Conservation (phyloP, 2,329 filamentous ascomycete genomes). For the Xylaria sp. region DNA sequence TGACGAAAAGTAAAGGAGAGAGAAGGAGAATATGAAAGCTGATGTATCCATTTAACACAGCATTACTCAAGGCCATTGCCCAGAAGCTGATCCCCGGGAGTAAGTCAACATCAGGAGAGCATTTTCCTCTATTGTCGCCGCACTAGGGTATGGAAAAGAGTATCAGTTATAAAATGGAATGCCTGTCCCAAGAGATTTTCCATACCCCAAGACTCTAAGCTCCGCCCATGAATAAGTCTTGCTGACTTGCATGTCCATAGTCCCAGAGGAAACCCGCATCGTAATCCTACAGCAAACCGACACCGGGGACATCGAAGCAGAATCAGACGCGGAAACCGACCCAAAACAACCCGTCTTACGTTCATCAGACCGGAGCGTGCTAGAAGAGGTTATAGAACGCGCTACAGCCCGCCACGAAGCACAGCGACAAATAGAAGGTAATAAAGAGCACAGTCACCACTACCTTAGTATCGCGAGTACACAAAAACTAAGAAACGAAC, state of each 20-base stretch:
- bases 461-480: not conserved
- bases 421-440: constrained; percentile 70
- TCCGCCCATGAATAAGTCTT: not conserved
- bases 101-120: constrained; percentile 26
- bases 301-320: constrained; percentile 50
- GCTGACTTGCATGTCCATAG: constrained; percentile 26
- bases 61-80: constrained; percentile 78
- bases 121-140: not conserved
- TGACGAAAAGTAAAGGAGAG: not conserved
- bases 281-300: constrained; percentile 77
- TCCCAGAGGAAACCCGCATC: constrained; percentile 73
- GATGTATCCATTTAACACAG: constrained; percentile 52
- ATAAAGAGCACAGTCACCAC: constrained; percentile 30
- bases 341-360: constrained; percentile 33
- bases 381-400: constrained; percentile 75
- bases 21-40: constrained; percentile 2
- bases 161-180: not conserved
- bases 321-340: constrained; percentile 48
- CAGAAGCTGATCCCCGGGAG: constrained; percentile 81
- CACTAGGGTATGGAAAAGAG: not conserved
- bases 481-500: constrained; percentile 1
- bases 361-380: constrained; percentile 55
- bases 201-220: too few species aligned
- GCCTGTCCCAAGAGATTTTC: not conserved
- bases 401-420: constrained; percentile 67